Conservation (phyloP, 1,284 basidiomycete species). For the Ustilago shanxiensis region DNA sequence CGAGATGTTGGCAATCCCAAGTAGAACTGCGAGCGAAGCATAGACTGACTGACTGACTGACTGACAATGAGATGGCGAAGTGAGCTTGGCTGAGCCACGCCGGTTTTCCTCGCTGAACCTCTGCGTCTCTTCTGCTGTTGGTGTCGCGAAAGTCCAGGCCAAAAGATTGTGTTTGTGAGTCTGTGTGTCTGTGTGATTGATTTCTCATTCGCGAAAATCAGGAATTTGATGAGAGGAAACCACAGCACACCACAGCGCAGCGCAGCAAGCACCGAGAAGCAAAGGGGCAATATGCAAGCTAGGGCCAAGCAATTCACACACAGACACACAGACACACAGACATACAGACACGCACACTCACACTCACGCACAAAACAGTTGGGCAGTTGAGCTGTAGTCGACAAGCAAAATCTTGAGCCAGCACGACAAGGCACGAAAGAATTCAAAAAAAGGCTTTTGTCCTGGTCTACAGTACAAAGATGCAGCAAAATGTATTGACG, state of each 20-base stretch:
- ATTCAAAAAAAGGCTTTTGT: not conserved
- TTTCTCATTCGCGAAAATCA: not conserved
- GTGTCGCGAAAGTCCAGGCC: conserved; percentile 7
- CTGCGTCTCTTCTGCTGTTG: conserved; percentile 1
- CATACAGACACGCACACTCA: not conserved
- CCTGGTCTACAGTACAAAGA: not conserved
- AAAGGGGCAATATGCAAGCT: conserved; percentile 8
- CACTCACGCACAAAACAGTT: too few relatives aligned
- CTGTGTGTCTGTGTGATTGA: not conserved
- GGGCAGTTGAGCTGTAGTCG: conserved; percentile 23
- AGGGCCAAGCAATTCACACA: not conserved
- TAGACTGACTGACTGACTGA: conserved; percentile 12
- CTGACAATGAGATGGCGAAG: conserved; percentile 28
- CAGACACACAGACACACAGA: too few relatives aligned
- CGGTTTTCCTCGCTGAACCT: not conserved
- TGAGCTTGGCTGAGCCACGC: conserved; percentile 9
- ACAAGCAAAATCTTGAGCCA: not conserved
- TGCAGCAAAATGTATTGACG: conserved; percentile 4
- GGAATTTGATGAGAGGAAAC: not conserved
- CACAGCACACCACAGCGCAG: not conserved
- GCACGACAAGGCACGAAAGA: not conserved
- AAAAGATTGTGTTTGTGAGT: too few relatives aligned
- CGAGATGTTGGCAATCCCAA: conserved; percentile 8
- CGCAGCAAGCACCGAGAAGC: too few relatives aligned
- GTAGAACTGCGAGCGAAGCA: too few relatives aligned